These are phyloP conservation scores for Pilasporangium apinafurcum DNA, from an alignment of 352 stramenopile species.

Conservation along the genomic window DNA sequence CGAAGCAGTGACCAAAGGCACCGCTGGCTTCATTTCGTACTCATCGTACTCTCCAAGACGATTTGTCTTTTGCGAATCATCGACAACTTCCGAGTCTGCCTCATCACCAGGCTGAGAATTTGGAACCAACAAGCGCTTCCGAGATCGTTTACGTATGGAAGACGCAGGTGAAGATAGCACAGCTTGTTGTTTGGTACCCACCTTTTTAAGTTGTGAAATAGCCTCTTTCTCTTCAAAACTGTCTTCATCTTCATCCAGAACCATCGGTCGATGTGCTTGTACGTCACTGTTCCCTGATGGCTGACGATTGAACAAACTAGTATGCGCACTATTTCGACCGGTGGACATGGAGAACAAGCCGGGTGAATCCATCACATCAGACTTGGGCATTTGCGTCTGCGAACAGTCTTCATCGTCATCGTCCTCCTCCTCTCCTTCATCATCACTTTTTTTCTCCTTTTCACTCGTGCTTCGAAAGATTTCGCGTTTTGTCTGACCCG, in stretches of 20 bases:
- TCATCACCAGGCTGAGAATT: conserved; percentile 3
- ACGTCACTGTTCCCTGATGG: no score
- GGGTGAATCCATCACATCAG: conserved; percentile 5
- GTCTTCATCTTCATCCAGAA: no score
- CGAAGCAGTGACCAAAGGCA: neutral
- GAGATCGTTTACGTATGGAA: neutral
- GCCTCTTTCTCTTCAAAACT: no score
- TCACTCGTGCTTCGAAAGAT: no score
- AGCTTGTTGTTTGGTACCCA: neutral
- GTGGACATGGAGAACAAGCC: conserved; percentile 5
- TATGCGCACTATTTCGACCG: no score
- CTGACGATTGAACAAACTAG: no score
- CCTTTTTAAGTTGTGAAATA: no score
- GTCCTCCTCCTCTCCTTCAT: conserved; percentile 3
- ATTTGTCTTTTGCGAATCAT: conserved; percentile 8
- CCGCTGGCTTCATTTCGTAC: neutral
- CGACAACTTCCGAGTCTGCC: conserved; percentile 26
- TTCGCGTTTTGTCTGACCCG: neutral
- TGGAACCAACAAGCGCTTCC: neutral
- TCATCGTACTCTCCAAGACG: neutral
- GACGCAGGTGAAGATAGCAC: neutral
- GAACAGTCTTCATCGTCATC: conserved; percentile 13
- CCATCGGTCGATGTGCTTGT: no score
- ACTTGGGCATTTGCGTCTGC: conserved; percentile 9
- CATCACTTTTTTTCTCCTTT: neutral